A percentile compares a stretch with the other conserved stretches of the same genome.
Evolutionary conservation across 208 protist genomes (phyloP).

Genomic region (Wallacemonas sp.): DNA sequence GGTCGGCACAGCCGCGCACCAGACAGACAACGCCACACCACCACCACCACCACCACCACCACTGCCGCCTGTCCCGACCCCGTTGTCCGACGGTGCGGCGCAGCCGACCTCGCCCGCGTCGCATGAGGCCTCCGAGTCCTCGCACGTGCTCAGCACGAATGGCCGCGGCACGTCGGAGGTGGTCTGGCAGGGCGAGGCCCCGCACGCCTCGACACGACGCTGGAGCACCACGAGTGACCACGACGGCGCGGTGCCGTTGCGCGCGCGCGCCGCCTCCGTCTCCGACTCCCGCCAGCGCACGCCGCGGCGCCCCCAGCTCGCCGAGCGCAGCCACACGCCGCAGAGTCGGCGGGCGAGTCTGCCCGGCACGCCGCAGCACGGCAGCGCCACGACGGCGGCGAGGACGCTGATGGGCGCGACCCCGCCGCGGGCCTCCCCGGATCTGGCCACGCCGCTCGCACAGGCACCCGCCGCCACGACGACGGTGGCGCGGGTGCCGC

Average conservation of each 20-base stretch:
- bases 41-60: not conserved
- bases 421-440: too few relatives aligned
- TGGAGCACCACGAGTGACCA: not conserved
- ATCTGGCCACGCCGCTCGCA: too few relatives aligned
- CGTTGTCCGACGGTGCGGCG: not conserved
- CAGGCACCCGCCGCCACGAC: too few relatives aligned
- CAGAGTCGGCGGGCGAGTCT: constrained; percentile 5
- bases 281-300: not conserved
- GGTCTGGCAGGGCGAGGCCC: not conserved
- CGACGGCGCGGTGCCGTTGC: not conserved
- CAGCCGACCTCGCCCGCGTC: not conserved
- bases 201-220: not conserved
- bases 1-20: not conserved
- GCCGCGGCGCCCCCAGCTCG: constrained; percentile 1
- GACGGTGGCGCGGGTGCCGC: too few relatives aligned
- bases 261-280: constrained; percentile 1
- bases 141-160: not conserved
- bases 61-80: not conserved
- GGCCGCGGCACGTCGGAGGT: constrained; percentile 5
- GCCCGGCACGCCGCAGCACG: constrained; percentile 2
- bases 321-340: not conserved
- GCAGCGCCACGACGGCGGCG: not conserved
- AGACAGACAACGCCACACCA: not conserved
- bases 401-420: not conserved
- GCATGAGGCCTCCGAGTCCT: not conserved